Evolutionary conservation across 768 basidiomycete species (phyloP).

Genomic region (Leccinum uliginosum): DNA sequence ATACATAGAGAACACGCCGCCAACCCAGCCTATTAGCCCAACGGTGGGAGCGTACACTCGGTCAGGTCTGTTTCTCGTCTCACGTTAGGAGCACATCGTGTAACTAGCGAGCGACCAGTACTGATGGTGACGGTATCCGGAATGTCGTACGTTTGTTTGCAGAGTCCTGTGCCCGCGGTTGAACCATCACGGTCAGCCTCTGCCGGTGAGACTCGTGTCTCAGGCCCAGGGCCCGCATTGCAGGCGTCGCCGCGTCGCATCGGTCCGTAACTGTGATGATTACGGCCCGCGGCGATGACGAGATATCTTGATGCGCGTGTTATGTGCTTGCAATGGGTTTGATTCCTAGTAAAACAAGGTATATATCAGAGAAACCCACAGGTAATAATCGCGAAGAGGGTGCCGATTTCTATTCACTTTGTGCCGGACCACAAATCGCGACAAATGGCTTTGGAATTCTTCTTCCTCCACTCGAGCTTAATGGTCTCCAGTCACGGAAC

Average conservation of each 20-base stretch:
- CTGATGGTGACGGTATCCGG: neutral
- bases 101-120: neutral
- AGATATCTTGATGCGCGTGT: neutral
- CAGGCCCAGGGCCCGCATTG: neutral
- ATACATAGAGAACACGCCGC: neutral
- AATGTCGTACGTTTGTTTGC: neutral
- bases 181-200: neutral
- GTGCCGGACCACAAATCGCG: too few species aligned
- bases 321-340: neutral
- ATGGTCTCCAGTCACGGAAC: too few species aligned
- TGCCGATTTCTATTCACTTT: neutral
- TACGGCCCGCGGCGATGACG: neutral
- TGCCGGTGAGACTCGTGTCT: neutral
- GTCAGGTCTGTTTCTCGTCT: neutral
- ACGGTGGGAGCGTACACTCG: neutral
- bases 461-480: too few species aligned
- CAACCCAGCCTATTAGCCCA: neutral
- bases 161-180: neutral
- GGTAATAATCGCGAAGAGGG: too few species aligned
- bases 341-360: neutral
- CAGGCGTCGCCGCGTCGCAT: neutral
- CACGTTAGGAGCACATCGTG: neutral
- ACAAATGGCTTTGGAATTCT: too few species aligned
- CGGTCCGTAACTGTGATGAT: neutral
- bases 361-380: neutral